A percentile compares a stretch with the other conserved stretches of the same genome.
Conservation (phyloP, 2,329 filamentous ascomycete genomes). For the Venturia oleaginea region DNA sequence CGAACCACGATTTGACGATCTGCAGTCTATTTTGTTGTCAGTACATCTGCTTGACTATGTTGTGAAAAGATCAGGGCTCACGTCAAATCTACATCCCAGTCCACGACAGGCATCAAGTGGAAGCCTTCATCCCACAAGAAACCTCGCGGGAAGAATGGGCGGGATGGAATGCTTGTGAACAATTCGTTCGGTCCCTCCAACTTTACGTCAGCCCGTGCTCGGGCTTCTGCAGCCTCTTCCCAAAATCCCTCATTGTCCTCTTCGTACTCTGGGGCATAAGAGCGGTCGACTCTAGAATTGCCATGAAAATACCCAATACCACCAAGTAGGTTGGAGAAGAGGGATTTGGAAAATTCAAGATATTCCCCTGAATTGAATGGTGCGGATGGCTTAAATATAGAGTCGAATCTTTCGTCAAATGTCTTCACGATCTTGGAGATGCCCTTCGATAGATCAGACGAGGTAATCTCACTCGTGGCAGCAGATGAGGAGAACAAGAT, state of each 20-base stretch:
- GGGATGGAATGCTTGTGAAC: constrained; percentile 79
- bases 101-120: constrained; percentile 76
- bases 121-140: constrained; percentile 98
- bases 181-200: constrained; percentile 76
- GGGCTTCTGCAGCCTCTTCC: constrained; percentile 75
- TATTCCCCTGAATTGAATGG: constrained; percentile 71
- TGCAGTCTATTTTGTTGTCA: constrained; percentile 39
- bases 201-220: constrained; percentile 56
- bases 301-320: constrained; percentile 92
- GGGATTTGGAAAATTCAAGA: constrained; percentile 65
- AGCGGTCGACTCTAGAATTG: constrained; percentile 73
- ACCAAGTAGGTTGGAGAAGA: constrained; percentile 86
- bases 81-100: constrained; percentile 86
- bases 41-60: constrained; percentile 24
- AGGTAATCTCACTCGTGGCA: constrained; percentile 25
- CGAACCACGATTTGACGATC: constrained; percentile 88
- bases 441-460: constrained; percentile 25
- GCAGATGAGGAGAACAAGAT: constrained; percentile 69
- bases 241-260: constrained; percentile 91
- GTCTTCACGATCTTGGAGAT: constrained; percentile 56
- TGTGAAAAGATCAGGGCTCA: not conserved
- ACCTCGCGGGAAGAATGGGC: constrained; percentile 87
- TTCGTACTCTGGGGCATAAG: constrained; percentile 79
- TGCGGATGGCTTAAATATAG: constrained; percentile 58
- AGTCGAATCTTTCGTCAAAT: constrained; percentile 59